Percentiles rank a stretch among this genome's conserved stretches.
Evolutionary conservation across 2,329 filamentous ascomycete genomes (phyloP).

Genomic region (Cladosporium sp.): DNA sequence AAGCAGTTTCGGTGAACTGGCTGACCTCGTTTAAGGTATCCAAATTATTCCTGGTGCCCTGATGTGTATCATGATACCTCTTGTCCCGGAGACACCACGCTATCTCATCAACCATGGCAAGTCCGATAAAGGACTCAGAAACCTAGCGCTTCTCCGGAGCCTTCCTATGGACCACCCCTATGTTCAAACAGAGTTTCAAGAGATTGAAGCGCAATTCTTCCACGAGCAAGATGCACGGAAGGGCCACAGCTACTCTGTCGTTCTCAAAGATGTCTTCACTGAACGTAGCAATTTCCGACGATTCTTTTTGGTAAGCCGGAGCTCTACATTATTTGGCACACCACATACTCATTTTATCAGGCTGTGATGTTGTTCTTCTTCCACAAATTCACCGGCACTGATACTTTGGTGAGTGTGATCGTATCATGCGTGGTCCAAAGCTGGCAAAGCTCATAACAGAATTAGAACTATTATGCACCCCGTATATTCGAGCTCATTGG

Average conservation of each 20-base stretch:
- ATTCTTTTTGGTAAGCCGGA: conserved; percentile 20
- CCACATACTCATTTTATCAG: neutral
- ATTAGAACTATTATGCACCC: conserved; percentile 21
- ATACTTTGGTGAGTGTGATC: conserved; percentile 8
- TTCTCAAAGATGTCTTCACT: conserved; percentile 23
- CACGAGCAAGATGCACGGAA: conserved; percentile 25
- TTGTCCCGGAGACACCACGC: conserved; percentile 24
- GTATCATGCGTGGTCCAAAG: neutral
- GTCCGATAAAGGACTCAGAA: conserved; percentile 22
- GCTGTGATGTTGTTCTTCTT: conserved; percentile 25
- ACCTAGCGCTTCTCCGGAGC: conserved; percentile 24
- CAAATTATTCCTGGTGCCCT: conserved; percentile 25
- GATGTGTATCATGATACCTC: conserved; percentile 26
- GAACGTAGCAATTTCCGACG: conserved; percentile 22
- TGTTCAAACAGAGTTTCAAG: conserved; percentile 27
- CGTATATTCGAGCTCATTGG: conserved; percentile 25
- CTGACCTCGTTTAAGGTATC: conserved; percentile 16
- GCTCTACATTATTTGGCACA: neutral
- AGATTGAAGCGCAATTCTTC: conserved; percentile 28
- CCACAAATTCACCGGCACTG: conserved; percentile 26
- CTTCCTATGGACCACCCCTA: conserved; percentile 28
- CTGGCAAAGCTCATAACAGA: neutral
- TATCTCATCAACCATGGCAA: conserved; percentile 23
- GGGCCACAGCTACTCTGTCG: conserved; percentile 23
- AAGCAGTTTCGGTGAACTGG: too few species aligned